Base-by-base conservation (phyloP, 352 stramenopile species). In the Thraustotheca clavata region DNA sequence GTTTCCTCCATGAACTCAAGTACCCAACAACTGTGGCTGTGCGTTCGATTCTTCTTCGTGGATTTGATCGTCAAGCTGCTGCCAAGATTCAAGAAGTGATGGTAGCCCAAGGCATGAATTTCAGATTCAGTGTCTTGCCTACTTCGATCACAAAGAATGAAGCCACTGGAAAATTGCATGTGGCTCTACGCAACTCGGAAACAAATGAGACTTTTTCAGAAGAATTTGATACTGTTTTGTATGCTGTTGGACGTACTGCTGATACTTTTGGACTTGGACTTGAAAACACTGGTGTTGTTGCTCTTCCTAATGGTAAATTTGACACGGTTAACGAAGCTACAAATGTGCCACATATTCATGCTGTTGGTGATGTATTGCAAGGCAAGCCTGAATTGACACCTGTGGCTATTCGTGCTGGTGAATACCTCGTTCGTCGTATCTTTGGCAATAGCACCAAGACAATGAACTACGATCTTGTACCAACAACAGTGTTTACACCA, bases 331-430 rank as follows among this genome's bases (percentile, higher is more conserved):
- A 67, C 60, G 60, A 67, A 52, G 24, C 16, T 24, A 67, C 60
- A 11, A 71, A 33, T 14, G 33, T 63, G 12, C 29, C 50, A n/a
- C 70, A 63, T 33, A 60, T 91, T 16, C 87, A 87, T 68, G 73
- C 78, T 9, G 31, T 93, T 22, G 80, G 91, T 1, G 91, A 97
- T 73, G 88, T 96, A 18, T 79, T 62, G 68, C 38, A 68, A n/a
- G 86, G 87, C 7, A 67, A 71, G 22, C 74, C 94, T 4, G 88
- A 96, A 68, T 72, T 97, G 6, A 97, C 91, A 31, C 91, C 91
- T n/a, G 93, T 96, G 76, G 89, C 89, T n/a, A 96, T 97, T 75
- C 80, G 82, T 11, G 85, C 86, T 24, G 91, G 86, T 7, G 73
- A 87, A 38, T 70, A 84, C 33, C 75, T 97, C 38, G 74, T 83